A percentile compares a stretch with the other conserved stretches of the same genome.
Conservation (phyloP, 352 stramenopile species). For the Aphanomyces euteiches region DNA sequence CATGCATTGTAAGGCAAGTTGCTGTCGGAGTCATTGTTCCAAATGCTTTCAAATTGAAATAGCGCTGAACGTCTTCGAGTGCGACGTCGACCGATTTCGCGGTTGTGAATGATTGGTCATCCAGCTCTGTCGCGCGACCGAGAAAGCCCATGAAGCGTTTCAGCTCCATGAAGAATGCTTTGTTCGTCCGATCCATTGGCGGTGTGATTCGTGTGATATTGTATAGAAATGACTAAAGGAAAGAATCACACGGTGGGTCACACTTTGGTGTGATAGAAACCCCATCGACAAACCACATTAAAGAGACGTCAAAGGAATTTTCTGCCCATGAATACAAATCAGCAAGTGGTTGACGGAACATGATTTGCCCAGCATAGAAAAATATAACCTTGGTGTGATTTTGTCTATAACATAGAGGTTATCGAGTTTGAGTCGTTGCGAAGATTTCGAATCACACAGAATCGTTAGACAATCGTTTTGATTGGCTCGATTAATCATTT, state of each 20-base stretch:
- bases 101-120: not conserved
- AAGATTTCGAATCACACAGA: too few relatives aligned
- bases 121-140: not conserved
- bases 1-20: too few relatives aligned
- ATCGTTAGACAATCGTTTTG: too few relatives aligned
- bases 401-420: too few relatives aligned
- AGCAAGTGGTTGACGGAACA: not conserved
- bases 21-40: not conserved
- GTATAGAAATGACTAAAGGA: conserved; percentile 5
- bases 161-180: not conserved
- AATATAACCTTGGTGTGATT: conserved; percentile 1
- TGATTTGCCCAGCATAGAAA: not conserved
- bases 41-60: not conserved
- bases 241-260: conserved; percentile 2
- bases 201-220: conserved; percentile 11
- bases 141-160: not conserved
- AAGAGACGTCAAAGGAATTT: not conserved
- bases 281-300: not conserved
- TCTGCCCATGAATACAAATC: not conserved
- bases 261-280: conserved; percentile 1
- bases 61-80: not conserved
- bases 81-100: not conserved
- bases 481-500: too few relatives aligned
- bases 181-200: conserved; percentile 1
- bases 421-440: too few relatives aligned